Evolutionary conservation across 2,329 filamentous ascomycete species (phyloP), one percentile per base, ranked within the genome.

Genomic region (Penicillium carneum): DNA sequence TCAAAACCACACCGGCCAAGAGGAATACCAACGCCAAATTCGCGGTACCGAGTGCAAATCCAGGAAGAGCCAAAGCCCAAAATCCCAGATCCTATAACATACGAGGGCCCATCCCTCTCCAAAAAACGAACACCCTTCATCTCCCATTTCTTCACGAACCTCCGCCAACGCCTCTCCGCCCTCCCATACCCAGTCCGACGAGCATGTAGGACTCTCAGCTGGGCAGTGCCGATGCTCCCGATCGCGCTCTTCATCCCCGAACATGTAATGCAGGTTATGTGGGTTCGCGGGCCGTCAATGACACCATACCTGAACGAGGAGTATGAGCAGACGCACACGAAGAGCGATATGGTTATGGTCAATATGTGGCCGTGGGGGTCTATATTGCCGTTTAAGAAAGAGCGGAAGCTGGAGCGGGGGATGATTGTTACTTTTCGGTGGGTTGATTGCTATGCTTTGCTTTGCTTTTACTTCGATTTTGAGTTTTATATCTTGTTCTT

Each of bases 241-340:
- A 77, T 80, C 59, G 64, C 74, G 0, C 68, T 77, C 10, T 77
- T 80, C 62, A 70, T 81, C 67, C 72, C 74, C 26, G 75, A 79
- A 59, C 74, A 82, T 62, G 72, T 80, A 41, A 62, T 76, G 48
- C 74, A 78, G 36, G 65, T 80, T 29, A 78, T 80, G 72, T 76
- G 75, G 71, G 79, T 83, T 46, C 72, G 71, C 14, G 81, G 81
- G 0, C 76, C 77, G 5, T 92, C 89, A 20, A 95, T 95, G 91
- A 89, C 89, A 57, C 91, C 91, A 1, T 89, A 88, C 63, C 80
- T 94, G 57, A 93, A 93, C 71, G 82, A 87, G 61, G 84, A 88
- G 54, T 88, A 87, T 81, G 61, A 80, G 80, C 64, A 74, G 50
- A 74, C 71, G 49, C 73, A 79, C 29, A 74, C 76, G 12, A 70